phyloP scores from a whole-genome alignment of 179 eudicot species.

The Drosera spatulata region DNA sequence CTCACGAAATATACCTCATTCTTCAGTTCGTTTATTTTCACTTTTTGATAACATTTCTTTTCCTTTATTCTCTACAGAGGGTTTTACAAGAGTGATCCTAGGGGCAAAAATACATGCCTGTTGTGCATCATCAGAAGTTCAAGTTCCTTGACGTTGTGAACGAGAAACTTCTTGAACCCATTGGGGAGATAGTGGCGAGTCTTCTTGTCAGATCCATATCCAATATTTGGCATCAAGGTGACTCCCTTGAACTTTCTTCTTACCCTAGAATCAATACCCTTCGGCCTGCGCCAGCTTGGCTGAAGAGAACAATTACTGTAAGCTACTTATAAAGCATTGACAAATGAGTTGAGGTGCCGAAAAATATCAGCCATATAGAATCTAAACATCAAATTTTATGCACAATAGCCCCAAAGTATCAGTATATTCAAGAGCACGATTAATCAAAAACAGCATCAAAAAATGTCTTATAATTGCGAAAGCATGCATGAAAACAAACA shows the following conservation, averaged over 20 bases:
- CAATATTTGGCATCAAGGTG: too few species aligned
- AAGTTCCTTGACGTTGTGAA: slow-evolving; percentile 42
- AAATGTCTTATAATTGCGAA: background rate
- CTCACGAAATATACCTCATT: too few species aligned
- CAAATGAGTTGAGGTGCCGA: background rate
- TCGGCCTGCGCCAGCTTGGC: too few species aligned
- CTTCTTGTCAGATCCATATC: too few species aligned
- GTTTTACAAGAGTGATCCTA: background rate
- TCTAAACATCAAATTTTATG: too few species aligned
- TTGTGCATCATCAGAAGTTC: slow-evolving; percentile 67
- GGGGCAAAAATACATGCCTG: slow-evolving; percentile 13
- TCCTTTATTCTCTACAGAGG: too few species aligned
- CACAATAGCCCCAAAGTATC: background rate
- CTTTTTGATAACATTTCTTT: too few species aligned
- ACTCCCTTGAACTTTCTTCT: too few species aligned
- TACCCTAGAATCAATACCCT: too few species aligned
- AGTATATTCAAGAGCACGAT: background rate
- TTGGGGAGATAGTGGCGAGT: slow-evolving; percentile 29
- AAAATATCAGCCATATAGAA: background rate
- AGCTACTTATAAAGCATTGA: background rate
- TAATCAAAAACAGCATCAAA: too few species aligned
- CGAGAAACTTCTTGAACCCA: slow-evolving; percentile 54
- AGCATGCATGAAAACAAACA: background rate
- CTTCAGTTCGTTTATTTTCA: too few species aligned
- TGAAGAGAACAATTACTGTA: background rate